These are phyloP conservation scores for Galerina sulciceps DNA, from an alignment of 768 basidiomycete genomes.

Conservation along the genomic window DNA sequence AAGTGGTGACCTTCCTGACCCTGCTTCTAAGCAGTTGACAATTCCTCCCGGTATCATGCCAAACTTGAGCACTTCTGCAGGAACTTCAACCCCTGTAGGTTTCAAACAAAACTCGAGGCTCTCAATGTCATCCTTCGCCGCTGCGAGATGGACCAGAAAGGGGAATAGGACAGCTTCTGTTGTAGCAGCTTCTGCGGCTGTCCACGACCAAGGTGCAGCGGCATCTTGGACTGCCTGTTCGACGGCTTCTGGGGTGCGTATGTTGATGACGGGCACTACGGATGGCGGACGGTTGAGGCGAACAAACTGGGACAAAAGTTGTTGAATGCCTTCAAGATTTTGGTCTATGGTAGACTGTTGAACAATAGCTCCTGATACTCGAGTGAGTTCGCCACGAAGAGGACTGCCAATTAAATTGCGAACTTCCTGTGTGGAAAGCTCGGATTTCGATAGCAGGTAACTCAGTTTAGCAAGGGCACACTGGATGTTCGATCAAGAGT, in stretches of 20 bases:
- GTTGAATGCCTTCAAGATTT: constrained; percentile 64
- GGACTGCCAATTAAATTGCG: constrained; percentile 77
- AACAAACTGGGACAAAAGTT: constrained; percentile 69
- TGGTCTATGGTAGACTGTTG: constrained; percentile 48
- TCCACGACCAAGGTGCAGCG: constrained; percentile 77
- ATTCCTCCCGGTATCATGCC: constrained; percentile 65
- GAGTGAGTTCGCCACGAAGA: constrained; percentile 88
- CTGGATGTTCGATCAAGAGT: constrained; percentile 40
- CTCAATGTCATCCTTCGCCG: constrained; percentile 68
- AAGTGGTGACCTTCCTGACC: constrained; percentile 75
- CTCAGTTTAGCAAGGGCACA: constrained; percentile 89
- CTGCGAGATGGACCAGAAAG: constrained; percentile 79
- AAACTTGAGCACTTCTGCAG: constrained; percentile 32
- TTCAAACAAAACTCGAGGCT: constrained; percentile 65
- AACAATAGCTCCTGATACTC: constrained; percentile 45
- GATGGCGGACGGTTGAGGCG: constrained; percentile 55
- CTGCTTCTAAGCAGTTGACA: constrained; percentile 71
- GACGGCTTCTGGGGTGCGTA: constrained; percentile 40
- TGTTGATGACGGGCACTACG: constrained; percentile 36
- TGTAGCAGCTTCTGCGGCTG: constrained; percentile 72
- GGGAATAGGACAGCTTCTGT: constrained; percentile 77
- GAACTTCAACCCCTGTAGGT: constrained; percentile 28
- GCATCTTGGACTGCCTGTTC: constrained; percentile 43
- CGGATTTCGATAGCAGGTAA: constrained; percentile 87
- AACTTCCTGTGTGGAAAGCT: constrained; percentile 69